Conservation (phyloP, 2,329 filamentous ascomycete species). For the Ascochyta pisi region DNA sequence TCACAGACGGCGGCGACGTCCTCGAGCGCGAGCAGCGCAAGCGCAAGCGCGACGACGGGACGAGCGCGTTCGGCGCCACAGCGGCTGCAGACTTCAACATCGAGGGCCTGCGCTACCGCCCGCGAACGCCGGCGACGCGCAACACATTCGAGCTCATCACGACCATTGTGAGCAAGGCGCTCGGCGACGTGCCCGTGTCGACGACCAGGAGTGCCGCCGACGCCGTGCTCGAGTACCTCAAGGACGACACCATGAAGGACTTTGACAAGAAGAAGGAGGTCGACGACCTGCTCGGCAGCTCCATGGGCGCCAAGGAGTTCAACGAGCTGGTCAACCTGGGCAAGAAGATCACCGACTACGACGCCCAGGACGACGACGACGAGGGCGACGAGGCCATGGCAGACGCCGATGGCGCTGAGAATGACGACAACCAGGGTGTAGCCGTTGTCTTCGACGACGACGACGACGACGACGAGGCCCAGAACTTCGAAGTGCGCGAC, state of each 20-base stretch:
- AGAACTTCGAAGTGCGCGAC: slow-evolving; percentile 86
- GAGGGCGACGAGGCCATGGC: slow-evolving; percentile 70
- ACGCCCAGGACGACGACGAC: slow-evolving; percentile 94
- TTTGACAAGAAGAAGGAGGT: slow-evolving; percentile 98
- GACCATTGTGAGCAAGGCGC: slow-evolving; percentile 83
- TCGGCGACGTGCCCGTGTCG: slow-evolving; percentile 92
- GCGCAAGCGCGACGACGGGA: slow-evolving; percentile 74
- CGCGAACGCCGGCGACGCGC: slow-evolving; percentile 87
- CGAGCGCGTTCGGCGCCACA: slow-evolving; percentile 70
- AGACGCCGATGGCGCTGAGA: slow-evolving; percentile 69
- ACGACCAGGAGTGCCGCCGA: slow-evolving; percentile 94
- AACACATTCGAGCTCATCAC: slow-evolving; percentile 94
- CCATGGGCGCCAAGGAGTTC: slow-evolving; percentile 87
- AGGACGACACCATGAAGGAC: slow-evolving; percentile 95
- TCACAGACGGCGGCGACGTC: slow-evolving; percentile 83
- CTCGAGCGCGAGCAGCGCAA: slow-evolving; percentile 85
- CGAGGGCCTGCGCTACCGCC: slow-evolving; percentile 90
- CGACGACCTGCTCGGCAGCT: slow-evolving; percentile 87
- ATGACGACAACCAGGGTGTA: slow-evolving; percentile 91
- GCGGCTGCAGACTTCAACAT: slow-evolving; percentile 84
- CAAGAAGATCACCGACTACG: slow-evolving; percentile 99
- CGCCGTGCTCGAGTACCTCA: slow-evolving; percentile 86
- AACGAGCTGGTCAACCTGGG: slow-evolving; percentile 95
- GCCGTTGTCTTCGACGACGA: slow-evolving; percentile 96
- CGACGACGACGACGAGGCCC: slow-evolving; percentile 77